Conservation (phyloP, 2,329 filamentous ascomycete species). For the Geoglossum cookeanum region DNA sequence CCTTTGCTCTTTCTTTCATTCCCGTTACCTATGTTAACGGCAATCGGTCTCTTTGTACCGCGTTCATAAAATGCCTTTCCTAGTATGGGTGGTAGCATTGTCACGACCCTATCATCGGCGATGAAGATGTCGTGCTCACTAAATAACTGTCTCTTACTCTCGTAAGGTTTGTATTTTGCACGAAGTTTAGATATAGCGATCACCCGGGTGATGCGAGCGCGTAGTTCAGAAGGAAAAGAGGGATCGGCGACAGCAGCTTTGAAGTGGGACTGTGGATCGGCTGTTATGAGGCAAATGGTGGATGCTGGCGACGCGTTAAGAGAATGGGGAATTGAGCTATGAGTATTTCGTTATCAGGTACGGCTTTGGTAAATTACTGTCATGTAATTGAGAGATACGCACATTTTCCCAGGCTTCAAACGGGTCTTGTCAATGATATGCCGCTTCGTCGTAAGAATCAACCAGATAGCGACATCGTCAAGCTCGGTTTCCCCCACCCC, state of each 20-base stretch:
- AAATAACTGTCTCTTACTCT: constrained; percentile 65
- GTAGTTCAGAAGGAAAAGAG: constrained; percentile 47
- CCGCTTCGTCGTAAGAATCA: constrained; percentile 44
- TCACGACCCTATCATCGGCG: constrained; percentile 68
- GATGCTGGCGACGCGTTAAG: constrained; percentile 46
- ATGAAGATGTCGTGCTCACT: constrained; percentile 85
- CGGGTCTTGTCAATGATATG: constrained; percentile 53
- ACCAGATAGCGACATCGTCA: constrained; percentile 38
- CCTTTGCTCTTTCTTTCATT: constrained; percentile 37
- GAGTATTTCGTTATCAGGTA: neutral
- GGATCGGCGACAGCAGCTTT: constrained; percentile 70
- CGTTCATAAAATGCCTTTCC: constrained; percentile 87
- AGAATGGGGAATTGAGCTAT: constrained; percentile 46
- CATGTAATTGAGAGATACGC: neutral
- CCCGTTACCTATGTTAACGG: constrained; percentile 50
- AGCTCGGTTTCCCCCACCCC: constrained; percentile 25
- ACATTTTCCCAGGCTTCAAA: constrained; percentile 69
- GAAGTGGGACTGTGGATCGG: constrained; percentile 65
- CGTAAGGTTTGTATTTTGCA: constrained; percentile 75
- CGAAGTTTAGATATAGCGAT: constrained; percentile 75
- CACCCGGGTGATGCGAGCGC: constrained; percentile 51
- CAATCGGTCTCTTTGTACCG: constrained; percentile 69
- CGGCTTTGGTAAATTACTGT: constrained; percentile 2
- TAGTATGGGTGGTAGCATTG: constrained; percentile 52
- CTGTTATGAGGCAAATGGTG: constrained; percentile 72